These are phyloP conservation scores for Ascosphaera pollenicola DNA, from an alignment of 2,329 filamentous ascomycete species.

Conservation along the genomic window DNA sequence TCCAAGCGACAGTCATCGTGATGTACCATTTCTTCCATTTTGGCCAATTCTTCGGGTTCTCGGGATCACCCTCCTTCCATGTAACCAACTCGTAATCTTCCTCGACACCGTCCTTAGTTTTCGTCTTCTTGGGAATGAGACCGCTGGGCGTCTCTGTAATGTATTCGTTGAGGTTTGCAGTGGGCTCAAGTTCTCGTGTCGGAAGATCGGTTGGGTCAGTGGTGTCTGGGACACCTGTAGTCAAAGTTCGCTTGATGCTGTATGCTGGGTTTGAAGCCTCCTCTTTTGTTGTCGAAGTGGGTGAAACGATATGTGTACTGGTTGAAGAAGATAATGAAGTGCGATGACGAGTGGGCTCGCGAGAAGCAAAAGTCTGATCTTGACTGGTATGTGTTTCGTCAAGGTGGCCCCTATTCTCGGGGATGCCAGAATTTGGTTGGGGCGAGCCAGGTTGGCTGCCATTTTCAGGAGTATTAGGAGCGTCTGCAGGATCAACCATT, in stretches of 20 bases:
- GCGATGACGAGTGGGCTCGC: not conserved
- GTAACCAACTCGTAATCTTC: conserved; percentile 42
- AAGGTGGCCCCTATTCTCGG: no score
- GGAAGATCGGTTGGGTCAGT: conserved; percentile 35
- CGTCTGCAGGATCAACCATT: no score
- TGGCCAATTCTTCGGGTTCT: conserved; percentile 72
- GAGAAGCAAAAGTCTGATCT: not conserved
- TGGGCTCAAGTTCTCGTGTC: conserved; percentile 37
- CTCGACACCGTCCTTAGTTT: conserved; percentile 32
- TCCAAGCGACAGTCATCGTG: conserved; percentile 63
- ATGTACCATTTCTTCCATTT: conserved; percentile 61
- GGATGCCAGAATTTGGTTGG: no score
- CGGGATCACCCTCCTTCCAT: conserved; percentile 48
- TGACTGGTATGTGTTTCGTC: no score
- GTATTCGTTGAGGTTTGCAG: conserved; percentile 45
- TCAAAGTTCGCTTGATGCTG: conserved; percentile 9
- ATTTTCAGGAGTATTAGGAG: no score
- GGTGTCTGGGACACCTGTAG: conserved; percentile 6
- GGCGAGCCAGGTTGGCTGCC: no score
- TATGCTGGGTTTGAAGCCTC: not conserved
- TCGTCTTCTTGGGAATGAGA: conserved; percentile 33
- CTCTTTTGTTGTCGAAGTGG: not conserved
- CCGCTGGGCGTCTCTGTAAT: conserved; percentile 37
- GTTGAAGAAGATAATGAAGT: not conserved
- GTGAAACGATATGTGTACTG: not conserved